phyloP scores from a whole-genome alignment of 306 rosid species.

The Corylus avellana region DNA sequence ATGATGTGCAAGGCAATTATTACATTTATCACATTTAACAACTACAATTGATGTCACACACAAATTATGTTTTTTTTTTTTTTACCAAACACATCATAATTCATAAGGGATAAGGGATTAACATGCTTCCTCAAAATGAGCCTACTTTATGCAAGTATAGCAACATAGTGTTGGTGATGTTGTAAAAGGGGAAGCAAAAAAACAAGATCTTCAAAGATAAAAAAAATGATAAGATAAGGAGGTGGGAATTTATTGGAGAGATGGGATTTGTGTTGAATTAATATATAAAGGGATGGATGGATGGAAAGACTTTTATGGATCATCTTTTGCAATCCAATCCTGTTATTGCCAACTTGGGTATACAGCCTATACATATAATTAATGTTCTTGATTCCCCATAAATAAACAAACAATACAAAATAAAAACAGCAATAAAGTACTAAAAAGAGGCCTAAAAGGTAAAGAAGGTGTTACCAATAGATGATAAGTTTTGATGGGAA shows the following conservation, averaged over 20 bases:
- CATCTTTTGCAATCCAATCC: neutral
- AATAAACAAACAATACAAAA: neutral
- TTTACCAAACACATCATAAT: no score
- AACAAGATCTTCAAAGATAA: no score
- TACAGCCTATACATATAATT: neutral
- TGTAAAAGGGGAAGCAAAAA: slow-evolving; percentile 21
- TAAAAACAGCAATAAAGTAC: neutral
- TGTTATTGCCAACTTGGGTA: no score
- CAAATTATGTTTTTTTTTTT: no score
- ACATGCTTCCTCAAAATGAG: slow-evolving; percentile 20
- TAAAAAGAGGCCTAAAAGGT: neutral
- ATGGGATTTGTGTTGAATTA: no score
- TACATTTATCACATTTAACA: no score
- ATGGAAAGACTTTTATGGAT: neutral
- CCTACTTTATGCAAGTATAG: neutral
- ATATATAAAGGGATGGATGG: no score
- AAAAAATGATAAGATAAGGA: no score
- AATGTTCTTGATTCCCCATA: neutral
- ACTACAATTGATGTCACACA: no score
- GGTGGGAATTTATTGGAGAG: no score
- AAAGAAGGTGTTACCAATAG: neutral
- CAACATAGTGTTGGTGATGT: slow-evolving; percentile 20
- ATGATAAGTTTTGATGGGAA: neutral
- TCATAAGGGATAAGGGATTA: neutral
- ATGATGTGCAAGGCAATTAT: no score